Evolutionary conservation across 2,329 filamentous ascomycete genomes (phyloP).

Genomic region (Apiospora rasikravindrae): DNA sequence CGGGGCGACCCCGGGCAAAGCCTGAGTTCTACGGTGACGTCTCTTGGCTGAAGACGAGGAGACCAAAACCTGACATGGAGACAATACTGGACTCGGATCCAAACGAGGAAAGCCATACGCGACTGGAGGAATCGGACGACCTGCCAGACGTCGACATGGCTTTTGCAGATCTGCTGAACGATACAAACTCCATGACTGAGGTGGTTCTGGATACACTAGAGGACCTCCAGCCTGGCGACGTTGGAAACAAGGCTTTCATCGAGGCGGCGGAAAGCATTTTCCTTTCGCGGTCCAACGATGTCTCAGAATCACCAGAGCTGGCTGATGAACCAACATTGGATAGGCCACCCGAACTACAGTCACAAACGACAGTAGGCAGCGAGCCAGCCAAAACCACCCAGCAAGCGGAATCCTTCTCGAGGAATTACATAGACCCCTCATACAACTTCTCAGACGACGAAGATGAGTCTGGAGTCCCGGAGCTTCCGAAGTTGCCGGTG

Average conservation of each 20-base stretch:
- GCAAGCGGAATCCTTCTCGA: conserved; percentile 19
- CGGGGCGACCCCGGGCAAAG: conserved; percentile 26
- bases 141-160: neutral
- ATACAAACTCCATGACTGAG: neutral
- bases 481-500: neutral
- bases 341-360: neutral
- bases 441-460: conserved; percentile 21
- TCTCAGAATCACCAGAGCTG: neutral
- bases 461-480: neutral
- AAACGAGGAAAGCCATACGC: neutral
- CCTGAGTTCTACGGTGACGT: conserved; percentile 27
- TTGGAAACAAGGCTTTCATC: conserved; percentile 1
- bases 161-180: neutral
- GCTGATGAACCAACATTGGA: neutral
- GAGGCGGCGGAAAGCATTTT: conserved; percentile 6
- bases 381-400: neutral
- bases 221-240: neutral
- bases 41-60: conserved; percentile 23
- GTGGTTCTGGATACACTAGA: neutral
- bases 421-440: conserved; percentile 15
- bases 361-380: neutral
- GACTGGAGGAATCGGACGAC: neutral
- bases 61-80: neutral
- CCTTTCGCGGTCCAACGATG: neutral
- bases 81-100: neutral